Conservation (phyloP, 345 rosid species). For the Melaleuca alternifolia region DNA sequence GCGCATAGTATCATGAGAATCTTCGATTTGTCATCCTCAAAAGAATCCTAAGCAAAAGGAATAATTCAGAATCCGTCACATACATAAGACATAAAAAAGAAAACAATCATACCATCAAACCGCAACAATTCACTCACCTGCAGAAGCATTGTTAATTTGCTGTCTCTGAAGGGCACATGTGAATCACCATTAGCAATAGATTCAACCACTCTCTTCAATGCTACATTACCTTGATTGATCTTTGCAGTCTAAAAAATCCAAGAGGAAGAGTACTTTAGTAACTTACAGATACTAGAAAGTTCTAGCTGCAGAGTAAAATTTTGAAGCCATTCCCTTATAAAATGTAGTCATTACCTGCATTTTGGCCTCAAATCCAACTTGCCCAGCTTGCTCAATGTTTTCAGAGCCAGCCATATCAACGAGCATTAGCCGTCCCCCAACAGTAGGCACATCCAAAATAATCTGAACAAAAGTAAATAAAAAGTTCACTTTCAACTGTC, state of each 20-base stretch:
- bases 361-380: constrained; percentile 84
- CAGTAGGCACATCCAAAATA: constrained; percentile 91
- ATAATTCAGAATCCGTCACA: neutral
- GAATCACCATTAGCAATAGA: constrained; percentile 99
- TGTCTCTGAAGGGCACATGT: constrained; percentile 96
- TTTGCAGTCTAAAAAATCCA: constrained; percentile 73
- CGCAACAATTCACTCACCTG: constrained; percentile 35
- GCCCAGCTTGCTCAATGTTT: constrained; percentile 97
- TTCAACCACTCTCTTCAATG: constrained; percentile 91
- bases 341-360: constrained; percentile 55
- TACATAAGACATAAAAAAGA: neutral
- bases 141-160: constrained; percentile 90
- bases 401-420: constrained; percentile 99
- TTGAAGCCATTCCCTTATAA: neutral
- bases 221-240: constrained; percentile 94
- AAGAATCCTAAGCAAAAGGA: constrained; percentile 63
- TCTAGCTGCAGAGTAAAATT: neutral
- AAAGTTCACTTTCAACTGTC: neutral
- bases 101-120: neutral
- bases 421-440: constrained; percentile 95
- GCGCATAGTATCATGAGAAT: constrained; percentile 94
- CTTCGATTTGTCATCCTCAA: constrained; percentile 92
- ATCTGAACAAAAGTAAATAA: constrained; percentile 29
- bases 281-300: neutral
- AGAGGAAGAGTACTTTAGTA: neutral